A percentile compares a stretch with the other conserved stretches of the same genome.
Evolutionary conservation across 2,329 filamentous ascomycete genomes (phyloP).

Genomic region (Dothideomycetidae sp.): DNA sequence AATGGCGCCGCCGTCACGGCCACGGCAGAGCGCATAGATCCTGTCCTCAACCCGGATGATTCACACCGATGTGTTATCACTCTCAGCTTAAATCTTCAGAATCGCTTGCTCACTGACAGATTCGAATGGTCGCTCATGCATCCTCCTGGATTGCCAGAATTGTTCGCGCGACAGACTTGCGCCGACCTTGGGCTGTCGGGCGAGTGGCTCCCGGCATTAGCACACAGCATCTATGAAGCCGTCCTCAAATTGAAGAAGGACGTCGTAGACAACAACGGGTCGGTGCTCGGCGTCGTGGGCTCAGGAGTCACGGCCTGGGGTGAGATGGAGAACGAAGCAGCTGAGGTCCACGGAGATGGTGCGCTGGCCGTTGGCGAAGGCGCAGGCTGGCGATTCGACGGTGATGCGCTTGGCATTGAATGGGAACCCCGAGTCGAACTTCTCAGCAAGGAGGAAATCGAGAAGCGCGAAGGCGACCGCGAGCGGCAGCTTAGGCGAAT

Average conservation of each 20-base stretch:
- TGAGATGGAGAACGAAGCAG: constrained; percentile 80
- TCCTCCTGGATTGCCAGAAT: constrained; percentile 78
- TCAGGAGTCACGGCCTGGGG: constrained; percentile 52
- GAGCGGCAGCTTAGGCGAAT: constrained; percentile 80
- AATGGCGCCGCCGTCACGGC: constrained; percentile 49
- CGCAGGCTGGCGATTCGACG: constrained; percentile 90
- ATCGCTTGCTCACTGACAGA: constrained; percentile 86
- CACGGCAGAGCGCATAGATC: constrained; percentile 47
- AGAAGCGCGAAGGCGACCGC: constrained; percentile 87
- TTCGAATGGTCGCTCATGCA: constrained; percentile 96
- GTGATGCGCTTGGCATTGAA: constrained; percentile 58
- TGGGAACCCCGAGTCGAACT: constrained; percentile 40
- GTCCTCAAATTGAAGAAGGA: constrained; percentile 90
- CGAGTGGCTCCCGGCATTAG: constrained; percentile 89
- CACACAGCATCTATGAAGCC: constrained; percentile 93
- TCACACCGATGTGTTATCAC: constrained; percentile 87
- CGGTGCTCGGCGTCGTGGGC: constrained; percentile 51
- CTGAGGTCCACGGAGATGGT: constrained; percentile 38
- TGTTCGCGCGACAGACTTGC: constrained; percentile 84
- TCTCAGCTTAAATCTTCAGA: constrained; percentile 80
- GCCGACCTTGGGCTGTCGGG: constrained; percentile 77
- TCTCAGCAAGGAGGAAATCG: constrained; percentile 88
- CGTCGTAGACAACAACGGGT: constrained; percentile 67
- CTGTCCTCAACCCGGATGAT: constrained; percentile 76
- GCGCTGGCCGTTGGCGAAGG: constrained; percentile 41